Evolutionary conservation across 2,329 filamentous ascomycete genomes (phyloP), one percentile per base, ranked within the genome.

Genomic region (Gyromitra esculenta): DNA sequence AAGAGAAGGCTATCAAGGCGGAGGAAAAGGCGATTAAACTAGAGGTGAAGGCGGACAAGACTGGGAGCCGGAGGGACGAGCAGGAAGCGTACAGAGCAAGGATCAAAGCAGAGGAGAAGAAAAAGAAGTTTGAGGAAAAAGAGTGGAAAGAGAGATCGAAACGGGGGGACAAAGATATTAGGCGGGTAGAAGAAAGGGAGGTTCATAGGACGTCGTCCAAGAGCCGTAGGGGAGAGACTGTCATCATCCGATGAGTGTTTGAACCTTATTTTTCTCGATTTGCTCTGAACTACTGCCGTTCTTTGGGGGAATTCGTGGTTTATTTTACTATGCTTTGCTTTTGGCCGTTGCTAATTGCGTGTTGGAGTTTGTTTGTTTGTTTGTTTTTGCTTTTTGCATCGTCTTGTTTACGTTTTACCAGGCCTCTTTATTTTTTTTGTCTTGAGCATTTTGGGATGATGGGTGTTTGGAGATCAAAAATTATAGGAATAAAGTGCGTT

Each of bases 1-100:
- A 79, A 25, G 78, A 78, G 52, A 79, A 77, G 69, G 73, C 69
- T 5, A 62, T 76, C 15, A 70, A 62, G 54, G 78, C 78, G 7
- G 76, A 78, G 35, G 63, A 77, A 56, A 77, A 75, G 21, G 77
- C 77, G 15, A 52, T 67, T n/a, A 75, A 70, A n/a, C 37, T 78
- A 37, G 68, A 72, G 43, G 50, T 67, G 52, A 67, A 65, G 41
- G 73, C 76, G 18, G 50, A 57, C 31, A 41, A 50, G 43, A 79
- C 76, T 2, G 60, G 76, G 15, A 70, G 66, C 9, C n/a, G 56
- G 13, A 75, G 63, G 50, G 78, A 79, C 45, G 65, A 68, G 43
- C 59, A 74, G 21, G 78, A 79, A 50, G 76, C 76, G 7, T 60
- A 59, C 25, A 78, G 60, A 37, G 78, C 78, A 18, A 69, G 76